These are phyloP conservation scores for Prunus dulcis DNA, from an alignment of 306 rosid species.

Conservation along the genomic window DNA sequence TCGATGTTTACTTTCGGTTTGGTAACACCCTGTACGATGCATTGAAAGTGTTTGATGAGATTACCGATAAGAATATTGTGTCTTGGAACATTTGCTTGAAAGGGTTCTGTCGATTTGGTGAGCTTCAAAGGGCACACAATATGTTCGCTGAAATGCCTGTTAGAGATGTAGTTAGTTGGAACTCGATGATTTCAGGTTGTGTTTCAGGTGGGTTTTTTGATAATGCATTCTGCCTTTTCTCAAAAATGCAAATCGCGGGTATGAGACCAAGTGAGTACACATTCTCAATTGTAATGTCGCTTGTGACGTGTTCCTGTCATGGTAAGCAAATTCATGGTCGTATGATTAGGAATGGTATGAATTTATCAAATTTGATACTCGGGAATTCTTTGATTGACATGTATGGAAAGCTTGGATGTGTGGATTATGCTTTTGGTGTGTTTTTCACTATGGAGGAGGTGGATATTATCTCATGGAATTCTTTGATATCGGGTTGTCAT, in stretches of 20 bases:
- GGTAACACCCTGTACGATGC: constrained; percentile 46
- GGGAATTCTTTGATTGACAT: constrained; percentile 72
- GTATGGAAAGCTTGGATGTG: constrained; percentile 66
- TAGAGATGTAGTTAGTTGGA: constrained; percentile 81
- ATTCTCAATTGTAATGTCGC: constrained; percentile 55
- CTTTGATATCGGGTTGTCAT: constrained; percentile 66
- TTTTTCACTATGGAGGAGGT: constrained; percentile 54
- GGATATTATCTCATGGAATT: constrained; percentile 76
- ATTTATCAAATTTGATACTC: constrained; percentile 53
- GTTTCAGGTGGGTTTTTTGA: constrained; percentile 41
- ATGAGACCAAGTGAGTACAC: constrained; percentile 66
- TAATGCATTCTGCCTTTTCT: constrained; percentile 41
- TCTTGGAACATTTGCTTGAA: constrained; percentile 67
- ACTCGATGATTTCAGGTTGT: constrained; percentile 62
- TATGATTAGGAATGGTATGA: constrained; percentile 49
- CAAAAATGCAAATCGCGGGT: constrained; percentile 55
- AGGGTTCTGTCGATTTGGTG: constrained; percentile 48
- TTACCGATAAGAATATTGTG: constrained; percentile 50
- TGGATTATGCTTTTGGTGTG: constrained; percentile 55
- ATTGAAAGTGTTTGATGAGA: constrained; percentile 50
- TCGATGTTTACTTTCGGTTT: constrained; percentile 47
- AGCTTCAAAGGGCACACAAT: constrained; percentile 35
- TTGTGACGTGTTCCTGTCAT: constrained; percentile 38
- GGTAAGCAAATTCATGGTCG: constrained; percentile 70
- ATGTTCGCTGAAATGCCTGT: constrained; percentile 72